phyloP scores from a whole-genome alignment of 768 basidiomycete genomes.

The Tulasnella sp. region DNA sequence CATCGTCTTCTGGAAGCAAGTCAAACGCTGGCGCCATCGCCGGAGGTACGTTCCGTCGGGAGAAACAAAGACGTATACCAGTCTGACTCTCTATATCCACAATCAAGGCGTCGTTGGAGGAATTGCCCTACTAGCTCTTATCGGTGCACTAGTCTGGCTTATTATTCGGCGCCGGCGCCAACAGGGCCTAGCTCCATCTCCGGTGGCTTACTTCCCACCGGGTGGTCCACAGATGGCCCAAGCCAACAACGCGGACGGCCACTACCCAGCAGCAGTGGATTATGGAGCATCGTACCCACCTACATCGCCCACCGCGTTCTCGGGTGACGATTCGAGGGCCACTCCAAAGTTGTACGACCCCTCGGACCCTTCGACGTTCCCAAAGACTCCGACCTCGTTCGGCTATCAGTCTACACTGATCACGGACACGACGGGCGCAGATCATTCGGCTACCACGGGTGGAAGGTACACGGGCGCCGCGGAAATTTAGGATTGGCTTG shows the following conservation, averaged over 20 bases:
- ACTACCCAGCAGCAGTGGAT: background rate
- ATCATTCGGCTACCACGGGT: too few relatives aligned
- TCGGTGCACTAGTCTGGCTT: background rate
- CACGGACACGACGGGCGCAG: background rate
- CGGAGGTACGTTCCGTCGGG: background rate
- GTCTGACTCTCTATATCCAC: background rate
- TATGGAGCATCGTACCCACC: background rate
- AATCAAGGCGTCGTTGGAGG: conserved; percentile 8
- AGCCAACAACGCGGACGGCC: too few relatives aligned
- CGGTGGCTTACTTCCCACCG: background rate
- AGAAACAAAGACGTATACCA: background rate
- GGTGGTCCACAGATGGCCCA: background rate
- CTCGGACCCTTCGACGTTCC: background rate
- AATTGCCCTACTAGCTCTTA: background rate
- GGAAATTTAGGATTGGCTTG: too few relatives aligned
- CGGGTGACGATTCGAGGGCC: too few relatives aligned
- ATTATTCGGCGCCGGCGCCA: background rate
- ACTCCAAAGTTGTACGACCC: background rate
- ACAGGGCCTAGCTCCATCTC: background rate
- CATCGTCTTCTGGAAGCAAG: background rate
- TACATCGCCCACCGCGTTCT: background rate
- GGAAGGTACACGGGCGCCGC: background rate
- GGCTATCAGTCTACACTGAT: background rate
- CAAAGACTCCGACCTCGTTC: background rate
- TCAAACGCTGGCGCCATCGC: background rate